Evolutionary conservation across 352 stramenopile species (phyloP), one percentile per base, ranked within the genome.

Genomic region (Globisporangium spinosum): DNA sequence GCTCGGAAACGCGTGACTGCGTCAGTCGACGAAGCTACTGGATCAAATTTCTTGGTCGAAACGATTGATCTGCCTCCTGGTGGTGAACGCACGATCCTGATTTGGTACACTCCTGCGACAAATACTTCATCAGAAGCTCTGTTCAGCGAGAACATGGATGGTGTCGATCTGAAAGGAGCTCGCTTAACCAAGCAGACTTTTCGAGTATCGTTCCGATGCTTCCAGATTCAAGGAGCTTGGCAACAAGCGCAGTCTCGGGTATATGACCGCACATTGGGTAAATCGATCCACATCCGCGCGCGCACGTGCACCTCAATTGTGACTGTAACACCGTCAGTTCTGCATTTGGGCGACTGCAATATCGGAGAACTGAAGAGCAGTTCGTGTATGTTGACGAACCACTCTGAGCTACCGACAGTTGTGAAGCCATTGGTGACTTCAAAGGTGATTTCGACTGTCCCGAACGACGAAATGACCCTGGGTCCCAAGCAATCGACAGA

Each of bases 331-430:
- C 89, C 89, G 40, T 95, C 89, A 12, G 89, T 93, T 62, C 75
- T 97, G 58, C 85, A 97, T 53, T 64, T 97, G 15, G 89, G 89
- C 8, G 89, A 95, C 67, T 97, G 89, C 73, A 95, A 97, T 32
- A 97, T 97, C 71, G 89, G 89, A 40, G 89, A 97, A 58, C 62
- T 96, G 20, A 95, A 94, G 65, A 93, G 83, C 70, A 94, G 85
- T 57, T 85, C 85, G 34, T 94, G 87, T 45, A 91, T 94, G 70
- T 51, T 97, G 59, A 95, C 87, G n/a, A 97, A 97, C 53, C 88
- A 96, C 65, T 95, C 89, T 38, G 89, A 97, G 60, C 70, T 97
- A 5, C 88, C 89, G 25, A 96, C 89, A 8, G 81, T 93, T 29
- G 84, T 97, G 23, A 94, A 94, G 56, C 88, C 89, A 5, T 71